These are phyloP conservation scores for Echinochloa phyllopogon DNA, from an alignment of 176 grass and related monocot genomes.

Conservation along the genomic window DNA sequence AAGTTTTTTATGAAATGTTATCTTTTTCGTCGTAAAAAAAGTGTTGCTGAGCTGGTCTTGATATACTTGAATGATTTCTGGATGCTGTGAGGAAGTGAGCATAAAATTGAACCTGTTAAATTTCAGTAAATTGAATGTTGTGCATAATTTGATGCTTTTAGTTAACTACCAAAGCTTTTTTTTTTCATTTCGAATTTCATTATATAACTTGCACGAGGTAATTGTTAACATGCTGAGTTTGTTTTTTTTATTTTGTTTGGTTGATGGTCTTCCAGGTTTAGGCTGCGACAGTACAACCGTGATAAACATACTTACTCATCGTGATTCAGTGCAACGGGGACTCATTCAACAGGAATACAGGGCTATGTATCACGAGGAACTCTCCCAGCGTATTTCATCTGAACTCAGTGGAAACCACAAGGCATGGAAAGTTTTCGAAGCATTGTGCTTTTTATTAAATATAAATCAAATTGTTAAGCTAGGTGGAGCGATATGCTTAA, in stretches of 20 bases:
- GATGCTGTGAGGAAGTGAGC: slow-evolving; percentile 20
- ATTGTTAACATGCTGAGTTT: slow-evolving; percentile 26
- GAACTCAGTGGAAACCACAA: slow-evolving; percentile 85
- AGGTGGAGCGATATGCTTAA: slow-evolving; percentile 13
- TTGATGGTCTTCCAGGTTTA: slow-evolving; percentile 63
- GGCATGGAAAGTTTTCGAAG: slow-evolving; percentile 48
- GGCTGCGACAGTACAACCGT: slow-evolving; percentile 82
- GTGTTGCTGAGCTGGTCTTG: background rate
- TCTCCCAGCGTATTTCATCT: slow-evolving; percentile 67
- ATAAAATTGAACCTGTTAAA: slow-evolving; percentile 5
- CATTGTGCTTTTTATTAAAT: slow-evolving; percentile 24
- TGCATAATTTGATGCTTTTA: slow-evolving; percentile 6
- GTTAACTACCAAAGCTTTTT: slow-evolving; percentile 7
- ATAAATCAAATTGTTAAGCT: background rate
- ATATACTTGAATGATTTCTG: background rate
- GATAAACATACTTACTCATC: slow-evolving; percentile 88
- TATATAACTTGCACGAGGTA: slow-evolving; percentile 10
- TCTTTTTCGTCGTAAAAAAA: background rate
- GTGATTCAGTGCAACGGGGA: slow-evolving; percentile 76
- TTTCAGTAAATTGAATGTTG: background rate
- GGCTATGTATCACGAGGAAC: slow-evolving; percentile 92
- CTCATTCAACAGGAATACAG: slow-evolving; percentile 97
- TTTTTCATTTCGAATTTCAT: background rate
- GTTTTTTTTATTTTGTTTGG: slow-evolving; percentile 16
- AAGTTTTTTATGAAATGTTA: background rate